Evolutionary conservation across 768 basidiomycete genomes (phyloP).

Genomic region (Termitomyces sp.): DNA sequence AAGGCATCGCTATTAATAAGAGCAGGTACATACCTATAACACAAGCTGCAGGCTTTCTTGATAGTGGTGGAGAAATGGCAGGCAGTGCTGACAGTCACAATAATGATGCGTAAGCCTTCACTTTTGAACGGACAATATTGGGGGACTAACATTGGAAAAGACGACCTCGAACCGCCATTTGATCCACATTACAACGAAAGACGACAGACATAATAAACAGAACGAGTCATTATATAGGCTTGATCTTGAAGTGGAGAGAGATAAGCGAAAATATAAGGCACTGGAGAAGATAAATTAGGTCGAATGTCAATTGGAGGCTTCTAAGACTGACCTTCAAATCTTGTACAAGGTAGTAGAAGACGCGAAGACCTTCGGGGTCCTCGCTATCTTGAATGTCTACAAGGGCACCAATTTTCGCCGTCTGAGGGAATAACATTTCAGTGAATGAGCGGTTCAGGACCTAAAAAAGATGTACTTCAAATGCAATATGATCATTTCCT

Average conservation of each 20-base stretch:
- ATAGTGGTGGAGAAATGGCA: constrained; percentile 16
- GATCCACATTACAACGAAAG: not conserved
- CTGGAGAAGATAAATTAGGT: constrained; percentile 35
- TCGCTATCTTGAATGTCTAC: constrained; percentile 97
- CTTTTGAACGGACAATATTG: not conserved
- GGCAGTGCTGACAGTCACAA: constrained; percentile 1
- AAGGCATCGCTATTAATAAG: not conserved
- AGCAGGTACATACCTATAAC: constrained; percentile 15
- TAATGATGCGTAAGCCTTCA: constrained; percentile 4
- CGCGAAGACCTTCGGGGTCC: constrained; percentile 94
- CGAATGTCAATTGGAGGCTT: not conserved
- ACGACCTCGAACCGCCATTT: not conserved
- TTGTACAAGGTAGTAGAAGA: constrained; percentile 98
- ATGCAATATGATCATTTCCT: constrained; percentile 94
- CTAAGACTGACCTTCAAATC: constrained; percentile 76
- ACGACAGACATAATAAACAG: constrained; percentile 9
- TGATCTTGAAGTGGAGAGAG: constrained; percentile 99
- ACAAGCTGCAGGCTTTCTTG: constrained; percentile 42
- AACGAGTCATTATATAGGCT: constrained; percentile 77
- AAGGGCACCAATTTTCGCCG: constrained; percentile 95
- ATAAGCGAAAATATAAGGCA: constrained; percentile 98
- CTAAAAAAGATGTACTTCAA: constrained; percentile 62
- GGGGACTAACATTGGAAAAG: constrained; percentile 2
- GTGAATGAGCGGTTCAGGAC: not conserved
- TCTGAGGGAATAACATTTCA: constrained; percentile 44